A percentile compares a stretch with the other conserved stretches of the same genome.
phyloP scores from a whole-genome alignment of 164 flowering plant genomes.

The Dillenia turbinata region DNA sequence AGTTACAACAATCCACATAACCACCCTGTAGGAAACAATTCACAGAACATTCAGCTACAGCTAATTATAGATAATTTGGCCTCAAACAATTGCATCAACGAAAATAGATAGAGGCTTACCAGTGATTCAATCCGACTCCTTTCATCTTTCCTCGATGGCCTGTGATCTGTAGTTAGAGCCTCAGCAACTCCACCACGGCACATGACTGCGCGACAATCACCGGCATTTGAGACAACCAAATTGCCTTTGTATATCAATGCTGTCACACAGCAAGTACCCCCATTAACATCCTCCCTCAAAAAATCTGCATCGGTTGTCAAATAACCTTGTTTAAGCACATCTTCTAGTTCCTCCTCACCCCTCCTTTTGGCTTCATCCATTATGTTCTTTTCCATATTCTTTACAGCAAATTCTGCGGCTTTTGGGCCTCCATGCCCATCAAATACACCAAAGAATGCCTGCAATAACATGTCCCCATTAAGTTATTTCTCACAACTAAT shows the following conservation, averaged over 20 bases:
- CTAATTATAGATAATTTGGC: not conserved
- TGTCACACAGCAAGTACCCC: constrained; percentile 80
- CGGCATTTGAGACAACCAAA: constrained; percentile 74
- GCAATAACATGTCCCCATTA: constrained; percentile 5
- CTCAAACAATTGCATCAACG: not conserved
- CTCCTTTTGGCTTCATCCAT: constrained; percentile 20
- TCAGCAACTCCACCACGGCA: constrained; percentile 68
- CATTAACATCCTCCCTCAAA: constrained; percentile 37
- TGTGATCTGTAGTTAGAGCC: constrained; percentile 78
- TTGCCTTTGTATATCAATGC: constrained; percentile 58
- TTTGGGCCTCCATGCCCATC: constrained; percentile 74
- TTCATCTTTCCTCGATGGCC: constrained; percentile 68
- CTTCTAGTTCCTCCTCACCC: constrained; percentile 29
- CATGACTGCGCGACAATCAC: constrained; percentile 90
- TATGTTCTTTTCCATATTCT: constrained; percentile 36
- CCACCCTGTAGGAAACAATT: constrained; percentile 58
- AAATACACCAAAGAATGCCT: constrained; percentile 69
- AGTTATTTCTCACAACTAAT: no score
- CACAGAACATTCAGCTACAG: not conserved
- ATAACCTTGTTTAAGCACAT: constrained; percentile 56
- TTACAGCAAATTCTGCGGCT: constrained; percentile 65
- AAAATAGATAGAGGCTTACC: constrained; percentile 31
- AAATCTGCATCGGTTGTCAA: constrained; percentile 56
- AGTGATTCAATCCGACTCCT: constrained; percentile 44
- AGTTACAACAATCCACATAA: constrained; percentile 62